Evolutionary conservation across 2,329 filamentous ascomycete species (phyloP).

Genomic region (Boeremia lycopersici): DNA sequence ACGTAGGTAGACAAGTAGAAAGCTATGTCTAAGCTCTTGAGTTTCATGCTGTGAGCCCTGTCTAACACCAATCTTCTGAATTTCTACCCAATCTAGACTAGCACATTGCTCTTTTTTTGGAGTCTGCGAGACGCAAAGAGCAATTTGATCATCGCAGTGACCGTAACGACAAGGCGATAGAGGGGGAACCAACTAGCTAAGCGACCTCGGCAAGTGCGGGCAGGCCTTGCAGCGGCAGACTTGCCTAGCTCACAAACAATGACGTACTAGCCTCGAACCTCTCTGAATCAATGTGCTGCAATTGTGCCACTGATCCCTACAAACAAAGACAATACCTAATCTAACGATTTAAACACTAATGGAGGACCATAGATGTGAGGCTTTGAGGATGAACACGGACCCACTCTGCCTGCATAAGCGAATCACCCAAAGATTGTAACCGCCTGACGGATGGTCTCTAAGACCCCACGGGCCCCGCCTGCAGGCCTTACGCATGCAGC

Average conservation of each 20-base stretch:
- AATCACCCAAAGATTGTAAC: slow-evolving; percentile 2
- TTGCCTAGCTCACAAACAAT: not conserved
- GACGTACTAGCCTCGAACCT: not conserved
- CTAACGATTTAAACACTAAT: not conserved
- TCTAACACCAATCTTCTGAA: too few relatives aligned
- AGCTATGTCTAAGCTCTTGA: too few relatives aligned
- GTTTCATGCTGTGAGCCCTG: too few relatives aligned
- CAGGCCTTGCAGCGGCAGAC: not conserved
- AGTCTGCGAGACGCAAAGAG: too few relatives aligned
- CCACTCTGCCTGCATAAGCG: slow-evolving; percentile 3
- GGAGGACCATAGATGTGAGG: not conserved
- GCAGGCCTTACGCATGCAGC: not conserved
- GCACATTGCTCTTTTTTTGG: too few relatives aligned
- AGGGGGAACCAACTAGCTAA: too few relatives aligned
- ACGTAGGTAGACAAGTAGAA: too few relatives aligned
- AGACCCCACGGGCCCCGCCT: not conserved
- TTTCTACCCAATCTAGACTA: too few relatives aligned
- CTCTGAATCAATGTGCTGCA: not conserved
- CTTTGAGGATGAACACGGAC: not conserved
- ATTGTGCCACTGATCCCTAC: not conserved
- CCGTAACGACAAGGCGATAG: not conserved
- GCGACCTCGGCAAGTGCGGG: not conserved
- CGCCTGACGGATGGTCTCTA: slow-evolving; percentile 3
- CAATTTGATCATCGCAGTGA: too few relatives aligned
- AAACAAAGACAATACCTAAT: not conserved